phyloP scores from a whole-genome alignment of 192 early-diverging fungal genomes.

The Jimgerdemannia lactiflua region DNA sequence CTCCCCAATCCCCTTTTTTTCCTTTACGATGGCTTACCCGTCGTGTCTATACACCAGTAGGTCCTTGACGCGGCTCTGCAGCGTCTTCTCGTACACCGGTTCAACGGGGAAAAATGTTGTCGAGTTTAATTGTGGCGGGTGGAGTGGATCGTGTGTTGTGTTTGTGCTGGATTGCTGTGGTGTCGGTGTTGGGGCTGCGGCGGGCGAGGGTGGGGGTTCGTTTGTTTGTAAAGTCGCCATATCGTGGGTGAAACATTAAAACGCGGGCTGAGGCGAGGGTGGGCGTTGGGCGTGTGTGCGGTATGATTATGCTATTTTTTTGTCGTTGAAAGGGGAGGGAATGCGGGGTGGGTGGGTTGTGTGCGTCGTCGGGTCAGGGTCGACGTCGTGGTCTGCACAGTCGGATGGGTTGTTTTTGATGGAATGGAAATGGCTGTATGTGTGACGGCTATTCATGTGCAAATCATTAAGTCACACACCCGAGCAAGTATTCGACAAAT shows the following conservation, averaged over 20 bases:
- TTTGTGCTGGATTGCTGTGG: background rate
- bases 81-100: constrained; percentile 27
- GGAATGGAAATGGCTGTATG: background rate
- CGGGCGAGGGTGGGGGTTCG: background rate
- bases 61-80: constrained; percentile 27
- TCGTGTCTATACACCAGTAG: constrained; percentile 23
- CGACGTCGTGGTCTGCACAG: too few relatives aligned
- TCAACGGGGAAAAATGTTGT: constrained; percentile 19
- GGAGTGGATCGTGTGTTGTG: background rate
- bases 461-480: too few relatives aligned
- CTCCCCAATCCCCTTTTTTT: background rate
- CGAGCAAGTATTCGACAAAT: background rate
- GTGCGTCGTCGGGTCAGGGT: too few relatives aligned
- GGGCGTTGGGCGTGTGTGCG: background rate
- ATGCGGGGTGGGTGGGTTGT: background rate
- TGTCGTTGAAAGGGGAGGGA: too few relatives aligned
- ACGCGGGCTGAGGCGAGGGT: background rate
- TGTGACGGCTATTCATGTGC: background rate
- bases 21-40: constrained; percentile 21
- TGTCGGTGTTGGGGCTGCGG: background rate
- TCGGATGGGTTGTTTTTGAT: background rate
- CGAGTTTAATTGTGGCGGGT: background rate
- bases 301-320: background rate
- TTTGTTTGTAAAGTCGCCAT: background rate
- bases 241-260: background rate